Percentiles rank a stretch among this genome's conserved stretches.
phyloP scores from a whole-genome alignment of 192 early-diverging fungal species.

The Linnemannia hyalina region DNA sequence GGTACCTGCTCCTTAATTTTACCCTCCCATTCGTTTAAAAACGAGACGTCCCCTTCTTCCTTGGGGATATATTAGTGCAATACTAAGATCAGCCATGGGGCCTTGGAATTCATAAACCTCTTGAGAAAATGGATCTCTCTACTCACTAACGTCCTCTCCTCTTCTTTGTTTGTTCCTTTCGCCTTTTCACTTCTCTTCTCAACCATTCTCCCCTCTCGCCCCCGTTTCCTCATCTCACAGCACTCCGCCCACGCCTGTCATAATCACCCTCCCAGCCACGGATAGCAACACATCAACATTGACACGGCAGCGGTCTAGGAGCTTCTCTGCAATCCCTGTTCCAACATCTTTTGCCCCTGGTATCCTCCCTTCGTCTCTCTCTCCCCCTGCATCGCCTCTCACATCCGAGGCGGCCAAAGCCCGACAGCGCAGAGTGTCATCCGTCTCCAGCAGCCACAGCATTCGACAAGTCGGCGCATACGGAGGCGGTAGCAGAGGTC shows the following conservation, averaged over 20 bases:
- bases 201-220: neutral
- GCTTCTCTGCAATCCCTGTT: neutral
- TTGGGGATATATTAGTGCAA: neutral
- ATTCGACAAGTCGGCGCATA: constrained; percentile 51
- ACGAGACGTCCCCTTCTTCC: neutral
- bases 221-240: neutral
- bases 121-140: neutral
- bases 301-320: neutral
- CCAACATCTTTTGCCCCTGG: constrained; percentile 28
- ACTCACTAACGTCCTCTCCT: neutral
- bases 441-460: constrained; percentile 52
- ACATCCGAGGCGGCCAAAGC: constrained; percentile 21
- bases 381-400: constrained; percentile 26
- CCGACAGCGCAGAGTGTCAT: constrained; percentile 51
- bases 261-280: neutral
- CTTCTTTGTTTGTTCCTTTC: neutral
- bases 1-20: constrained; percentile 7
- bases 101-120: neutral
- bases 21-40: neutral
- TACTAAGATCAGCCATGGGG: neutral
- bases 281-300: neutral
- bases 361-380: neutral
- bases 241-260: neutral
- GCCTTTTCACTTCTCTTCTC: neutral
- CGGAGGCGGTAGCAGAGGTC: constrained; percentile 21